These are phyloP conservation scores for Colletotrichum orbiculare DNA, from an alignment of 2,329 filamentous ascomycete genomes.

Conservation along the genomic window DNA sequence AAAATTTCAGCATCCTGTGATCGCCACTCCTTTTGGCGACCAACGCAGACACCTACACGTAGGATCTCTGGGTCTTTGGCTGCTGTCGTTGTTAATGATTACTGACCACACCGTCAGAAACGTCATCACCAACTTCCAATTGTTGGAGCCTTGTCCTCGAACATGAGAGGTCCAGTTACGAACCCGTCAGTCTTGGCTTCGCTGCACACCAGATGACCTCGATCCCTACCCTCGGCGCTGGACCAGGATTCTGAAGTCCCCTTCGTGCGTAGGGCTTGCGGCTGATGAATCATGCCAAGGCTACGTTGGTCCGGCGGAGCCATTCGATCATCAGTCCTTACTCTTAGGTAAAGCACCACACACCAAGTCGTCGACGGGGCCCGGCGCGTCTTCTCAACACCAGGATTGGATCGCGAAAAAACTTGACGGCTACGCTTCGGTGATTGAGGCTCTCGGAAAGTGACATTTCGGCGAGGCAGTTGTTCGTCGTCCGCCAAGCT, in stretches of 20 bases:
- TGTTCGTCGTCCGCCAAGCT: no score
- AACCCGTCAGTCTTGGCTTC: conserved; percentile 21
- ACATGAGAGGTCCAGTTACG: conserved; percentile 30
- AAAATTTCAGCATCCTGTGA: background rate
- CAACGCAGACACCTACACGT: no score
- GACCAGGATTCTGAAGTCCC: conserved; percentile 4
- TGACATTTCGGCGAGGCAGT: no score
- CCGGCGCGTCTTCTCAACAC: no score
- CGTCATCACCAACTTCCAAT: background rate
- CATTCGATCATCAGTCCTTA: background rate
- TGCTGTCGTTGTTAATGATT: background rate
- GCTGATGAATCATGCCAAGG: conserved; percentile 25
- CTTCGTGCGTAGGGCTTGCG: conserved; percentile 2
- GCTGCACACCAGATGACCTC: background rate
- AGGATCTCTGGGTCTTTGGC: no score
- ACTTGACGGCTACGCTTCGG: no score
- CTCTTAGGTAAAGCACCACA: background rate
- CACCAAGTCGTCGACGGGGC: no score
- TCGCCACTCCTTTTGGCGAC: background rate
- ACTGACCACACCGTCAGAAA: conserved; percentile 1
- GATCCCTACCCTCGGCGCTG: background rate
- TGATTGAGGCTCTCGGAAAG: no score
- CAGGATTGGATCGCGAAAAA: no score
- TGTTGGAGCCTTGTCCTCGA: conserved; percentile 3
- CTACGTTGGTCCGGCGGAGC: background rate